phyloP scores from a whole-genome alignment of 2,329 filamentous ascomycete genomes.

The Microdochium nivale region DNA sequence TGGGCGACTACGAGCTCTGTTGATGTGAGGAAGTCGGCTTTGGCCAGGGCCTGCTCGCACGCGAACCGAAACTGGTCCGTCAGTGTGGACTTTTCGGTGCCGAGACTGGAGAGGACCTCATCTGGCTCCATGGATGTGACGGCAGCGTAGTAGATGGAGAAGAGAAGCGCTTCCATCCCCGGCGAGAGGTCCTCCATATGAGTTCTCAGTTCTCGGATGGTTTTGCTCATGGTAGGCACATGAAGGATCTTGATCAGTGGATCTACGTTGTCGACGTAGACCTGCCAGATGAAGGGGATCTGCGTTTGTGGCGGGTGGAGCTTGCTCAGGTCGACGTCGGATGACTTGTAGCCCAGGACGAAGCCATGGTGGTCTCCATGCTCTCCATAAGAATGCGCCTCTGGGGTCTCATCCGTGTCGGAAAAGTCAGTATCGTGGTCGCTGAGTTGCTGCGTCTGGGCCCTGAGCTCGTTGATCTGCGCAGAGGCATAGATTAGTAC shows the following conservation, averaged over 20 bases:
- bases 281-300: constrained; percentile 59
- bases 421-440: constrained; percentile 50
- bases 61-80: constrained; percentile 41
- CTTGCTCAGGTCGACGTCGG: constrained; percentile 55
- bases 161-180: constrained; percentile 53
- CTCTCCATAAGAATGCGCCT: background rate
- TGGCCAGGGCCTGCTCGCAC: constrained; percentile 51
- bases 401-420: constrained; percentile 3
- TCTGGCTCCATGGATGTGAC: constrained; percentile 26
- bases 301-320: constrained; percentile 59
- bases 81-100: constrained; percentile 34
- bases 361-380: constrained; percentile 58
- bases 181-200: constrained; percentile 49
- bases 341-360: constrained; percentile 63
- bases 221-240: constrained; percentile 54
- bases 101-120: constrained; percentile 28
- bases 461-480: constrained; percentile 28
- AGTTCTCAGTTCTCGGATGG: constrained; percentile 51
- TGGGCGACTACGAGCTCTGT: constrained; percentile 53
- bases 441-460: constrained; percentile 38
- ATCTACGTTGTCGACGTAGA: constrained; percentile 67
- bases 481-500: background rate
- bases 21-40: constrained; percentile 50
- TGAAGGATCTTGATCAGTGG: constrained; percentile 65
- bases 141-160: constrained; percentile 51